These are phyloP conservation scores for Pseudofabraea citricarpa DNA, from an alignment of 2,329 filamentous ascomycete species.

Conservation along the genomic window DNA sequence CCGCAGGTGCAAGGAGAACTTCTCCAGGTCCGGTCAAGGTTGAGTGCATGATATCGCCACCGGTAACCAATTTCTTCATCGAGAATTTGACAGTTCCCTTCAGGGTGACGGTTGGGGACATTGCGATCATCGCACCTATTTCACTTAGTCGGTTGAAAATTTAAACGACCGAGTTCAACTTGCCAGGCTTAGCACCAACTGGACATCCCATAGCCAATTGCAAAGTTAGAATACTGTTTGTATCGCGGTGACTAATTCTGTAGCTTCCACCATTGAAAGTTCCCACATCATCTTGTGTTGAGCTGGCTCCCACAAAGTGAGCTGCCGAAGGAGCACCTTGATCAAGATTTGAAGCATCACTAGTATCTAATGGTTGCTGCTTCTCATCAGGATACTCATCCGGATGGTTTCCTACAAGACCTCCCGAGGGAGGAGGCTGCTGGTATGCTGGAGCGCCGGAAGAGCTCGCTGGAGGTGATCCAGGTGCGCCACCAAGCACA, in stretches of 20 bases:
- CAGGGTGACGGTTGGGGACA: constrained; percentile 83
- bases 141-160: no score
- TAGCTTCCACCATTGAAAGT: constrained; percentile 96
- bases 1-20: constrained; percentile 73
- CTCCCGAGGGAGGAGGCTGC: constrained; percentile 17
- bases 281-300: constrained; percentile 78
- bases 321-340: constrained; percentile 33
- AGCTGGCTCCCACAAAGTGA: constrained; percentile 59
- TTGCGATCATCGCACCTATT: constrained; percentile 82
- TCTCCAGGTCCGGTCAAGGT: constrained; percentile 88
- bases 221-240: constrained; percentile 82
- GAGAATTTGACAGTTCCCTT: constrained; percentile 81
- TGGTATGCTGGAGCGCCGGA: constrained; percentile 4
- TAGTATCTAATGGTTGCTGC: constrained; percentile 23
- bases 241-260: constrained; percentile 85
- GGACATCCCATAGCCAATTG: constrained; percentile 89
- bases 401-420: constrained; percentile 14
- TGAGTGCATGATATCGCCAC: constrained; percentile 74
- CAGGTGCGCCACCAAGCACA: neutral
- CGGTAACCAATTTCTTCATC: constrained; percentile 83
- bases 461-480: constrained; percentile 4
- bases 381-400: constrained; percentile 22
- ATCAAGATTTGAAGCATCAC: constrained; percentile 25
- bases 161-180: no score
- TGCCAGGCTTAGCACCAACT: constrained; percentile 71